Conservation (phyloP, 805 yeast genomes). For the Wickerhamiella hasegawae region DNA sequence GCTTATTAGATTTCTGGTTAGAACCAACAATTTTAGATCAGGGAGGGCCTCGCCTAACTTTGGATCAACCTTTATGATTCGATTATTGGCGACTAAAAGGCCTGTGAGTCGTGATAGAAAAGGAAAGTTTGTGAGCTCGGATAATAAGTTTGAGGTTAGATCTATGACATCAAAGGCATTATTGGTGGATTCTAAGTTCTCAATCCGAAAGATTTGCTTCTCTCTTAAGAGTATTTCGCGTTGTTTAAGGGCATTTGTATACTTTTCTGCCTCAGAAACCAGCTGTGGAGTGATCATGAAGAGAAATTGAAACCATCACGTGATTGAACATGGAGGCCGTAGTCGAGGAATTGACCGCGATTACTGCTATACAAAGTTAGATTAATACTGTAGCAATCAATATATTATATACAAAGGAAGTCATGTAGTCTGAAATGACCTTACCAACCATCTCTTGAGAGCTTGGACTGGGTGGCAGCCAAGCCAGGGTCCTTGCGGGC, state of each 20-base stretch:
- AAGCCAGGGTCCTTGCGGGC: constrained; percentile 14
- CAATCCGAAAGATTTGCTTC: constrained; percentile 27
- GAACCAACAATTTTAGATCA: constrained; percentile 33
- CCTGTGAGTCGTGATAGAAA: constrained; percentile 29
- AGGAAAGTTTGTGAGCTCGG: constrained; percentile 36
- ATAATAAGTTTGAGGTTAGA: constrained; percentile 58
- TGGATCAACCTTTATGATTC: constrained; percentile 30
- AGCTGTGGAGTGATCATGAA: constrained; percentile 2
- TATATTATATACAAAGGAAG: no score
- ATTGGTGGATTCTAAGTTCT: constrained; percentile 26
- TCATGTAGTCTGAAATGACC: neutral
- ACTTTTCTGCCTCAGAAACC: constrained; percentile 11
- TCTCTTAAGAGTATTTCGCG: constrained; percentile 28
- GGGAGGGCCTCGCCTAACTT: constrained; percentile 26
- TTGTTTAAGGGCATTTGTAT: constrained; percentile 27
- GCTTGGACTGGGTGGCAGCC: constrained; percentile 10
- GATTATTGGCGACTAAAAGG: constrained; percentile 48
- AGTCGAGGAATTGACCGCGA: neutral
- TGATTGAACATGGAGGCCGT: neutral
- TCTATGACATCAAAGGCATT: constrained; percentile 45
- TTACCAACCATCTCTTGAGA: constrained; percentile 16
- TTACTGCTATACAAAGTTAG: no score
- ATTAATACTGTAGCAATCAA: no score
- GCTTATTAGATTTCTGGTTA: constrained; percentile 35
- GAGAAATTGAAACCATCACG: neutral